Conservation (phyloP, 495 filamentous ascomycete species). For the Coniosporium apollinis region DNA sequence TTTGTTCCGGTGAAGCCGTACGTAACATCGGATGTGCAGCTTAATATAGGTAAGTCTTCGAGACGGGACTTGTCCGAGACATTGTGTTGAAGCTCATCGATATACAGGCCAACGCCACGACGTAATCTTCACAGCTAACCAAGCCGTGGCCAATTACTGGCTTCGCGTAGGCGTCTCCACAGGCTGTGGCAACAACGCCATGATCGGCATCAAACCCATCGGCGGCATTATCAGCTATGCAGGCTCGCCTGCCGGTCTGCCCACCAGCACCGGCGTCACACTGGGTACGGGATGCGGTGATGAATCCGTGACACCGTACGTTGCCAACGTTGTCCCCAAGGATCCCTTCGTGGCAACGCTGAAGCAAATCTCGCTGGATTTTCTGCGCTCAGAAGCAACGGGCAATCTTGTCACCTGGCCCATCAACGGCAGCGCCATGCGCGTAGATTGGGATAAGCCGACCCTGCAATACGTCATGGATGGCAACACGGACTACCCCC, state of each 20-base stretch:
- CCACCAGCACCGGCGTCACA: background rate
- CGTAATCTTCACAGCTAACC: conserved; percentile 22
- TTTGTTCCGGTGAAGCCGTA: conserved; percentile 22
- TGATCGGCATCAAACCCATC: background rate
- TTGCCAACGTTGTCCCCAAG: background rate
- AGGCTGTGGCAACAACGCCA: background rate
- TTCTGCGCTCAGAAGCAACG: conserved; percentile 5
- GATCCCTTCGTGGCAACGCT: background rate
- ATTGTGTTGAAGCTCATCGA: no score
- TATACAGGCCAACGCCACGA: conserved; percentile 28
- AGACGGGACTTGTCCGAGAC: no score
- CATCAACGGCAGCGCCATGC: conserved; percentile 15
- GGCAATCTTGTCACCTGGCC: conserved; percentile 18
- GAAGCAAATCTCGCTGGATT: conserved; percentile 6
- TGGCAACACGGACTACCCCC: conserved; percentile 14
- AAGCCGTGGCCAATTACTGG: conserved; percentile 23
- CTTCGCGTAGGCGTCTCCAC: conserved; percentile 13
- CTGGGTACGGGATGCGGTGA: background rate
- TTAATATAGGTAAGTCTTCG: conserved; percentile 22
- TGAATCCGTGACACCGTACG: background rate
- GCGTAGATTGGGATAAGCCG: conserved; percentile 15
- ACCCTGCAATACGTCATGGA: conserved; percentile 17
- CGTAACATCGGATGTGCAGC: conserved; percentile 11
- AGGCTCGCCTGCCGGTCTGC: background rate
- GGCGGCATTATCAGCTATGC: background rate